Evolutionary conservation across 768 basidiomycete species (phyloP), one percentile per base, ranked within the genome.

Genomic region (Omphalotus guepiniiformis): DNA sequence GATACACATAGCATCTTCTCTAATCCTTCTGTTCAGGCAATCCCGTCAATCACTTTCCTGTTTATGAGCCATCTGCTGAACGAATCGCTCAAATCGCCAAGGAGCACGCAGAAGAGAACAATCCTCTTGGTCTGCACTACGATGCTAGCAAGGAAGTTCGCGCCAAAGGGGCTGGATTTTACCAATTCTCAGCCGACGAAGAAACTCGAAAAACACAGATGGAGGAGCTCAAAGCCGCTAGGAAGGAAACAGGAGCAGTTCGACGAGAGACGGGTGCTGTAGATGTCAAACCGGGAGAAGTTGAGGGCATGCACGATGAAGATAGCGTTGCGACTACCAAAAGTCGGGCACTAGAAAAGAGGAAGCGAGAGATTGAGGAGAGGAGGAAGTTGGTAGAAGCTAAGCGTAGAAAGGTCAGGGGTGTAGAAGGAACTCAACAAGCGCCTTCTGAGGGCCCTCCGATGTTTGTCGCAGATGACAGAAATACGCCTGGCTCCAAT

Each of bases 171-270:
- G 94, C 95, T 1, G 93, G 81, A 1, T 91, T 88, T 66, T 96
- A 95, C 63, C 87, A 90, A 61, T 94, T 98, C 65, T 90, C 91
- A 11, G 76, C 63, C 2, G 92, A 96, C 55, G 90, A 93, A 58
- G 87, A 88, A 53, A 80, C 78, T 23, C 74, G 96, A 35, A 69
- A 68, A 53, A 69, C 71, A 41, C 85, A 97, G 62, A 89, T 94
- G 91, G 89, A 89, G 48, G 88, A 87, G 47, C 69, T 98, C 11
- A 79, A 75, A 49, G 61, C 68, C 3, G 75, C 74, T 2, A 73
- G 91, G 35, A 74, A 78, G 38, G 88, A 93, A 61, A 95, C 93
- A 1, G 79, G 80, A 58, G 69, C 70, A 51, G 72, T 69, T 22
- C 70, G 84, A 54, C 72, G 76, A 53, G 83, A 83, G 43, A 53